phyloP scores from a whole-genome alignment of 495 filamentous ascomycete genomes.

The Venustampulla echinocandica region DNA sequence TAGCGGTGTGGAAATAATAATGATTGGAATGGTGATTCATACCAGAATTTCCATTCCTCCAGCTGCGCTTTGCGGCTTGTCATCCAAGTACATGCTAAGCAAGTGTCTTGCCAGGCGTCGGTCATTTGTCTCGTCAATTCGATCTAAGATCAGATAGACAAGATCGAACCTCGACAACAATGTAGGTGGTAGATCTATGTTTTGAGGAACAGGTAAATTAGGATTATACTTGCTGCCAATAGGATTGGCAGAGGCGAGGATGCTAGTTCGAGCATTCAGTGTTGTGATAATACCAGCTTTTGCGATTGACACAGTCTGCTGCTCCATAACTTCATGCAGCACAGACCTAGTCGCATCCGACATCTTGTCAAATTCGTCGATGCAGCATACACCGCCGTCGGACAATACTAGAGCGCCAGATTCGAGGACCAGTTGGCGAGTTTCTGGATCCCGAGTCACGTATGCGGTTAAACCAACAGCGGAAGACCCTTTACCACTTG shows the following conservation, averaged over 20 bases:
- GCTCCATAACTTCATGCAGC: slow-evolving; percentile 98
- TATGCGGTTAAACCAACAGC: slow-evolving; percentile 98
- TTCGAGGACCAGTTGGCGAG: slow-evolving; percentile 89
- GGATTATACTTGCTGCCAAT: slow-evolving; percentile 97
- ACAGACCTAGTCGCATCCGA: slow-evolving; percentile 91
- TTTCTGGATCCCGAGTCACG: slow-evolving; percentile 90
- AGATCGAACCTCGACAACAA: slow-evolving; percentile 92
- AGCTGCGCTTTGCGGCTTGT: slow-evolving; percentile 74
- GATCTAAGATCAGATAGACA: slow-evolving; percentile 92
- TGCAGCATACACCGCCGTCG: slow-evolving; percentile 95
- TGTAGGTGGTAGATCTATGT: slow-evolving; percentile 94
- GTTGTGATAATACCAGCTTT: slow-evolving; percentile 99
- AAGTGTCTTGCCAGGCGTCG: slow-evolving; percentile 85
- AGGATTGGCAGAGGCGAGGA: slow-evolving; percentile 93
- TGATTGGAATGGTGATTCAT: slow-evolving; percentile 32
- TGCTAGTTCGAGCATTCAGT: slow-evolving; percentile 86
- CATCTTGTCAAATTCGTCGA: slow-evolving; percentile 99
- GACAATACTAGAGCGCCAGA: slow-evolving; percentile 92
- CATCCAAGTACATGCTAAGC: slow-evolving; percentile 94
- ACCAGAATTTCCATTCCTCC: slow-evolving; percentile 66
- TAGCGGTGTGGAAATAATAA: background rate
- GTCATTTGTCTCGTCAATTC: slow-evolving; percentile 80
- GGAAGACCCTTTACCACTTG: slow-evolving; percentile 92
- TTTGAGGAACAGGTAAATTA: slow-evolving; percentile 89
- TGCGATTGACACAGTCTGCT: slow-evolving; percentile 96